These are phyloP conservation scores for Amaranthus palmeri DNA, from an alignment of 148 eudicot genomes.

Conservation along the genomic window DNA sequence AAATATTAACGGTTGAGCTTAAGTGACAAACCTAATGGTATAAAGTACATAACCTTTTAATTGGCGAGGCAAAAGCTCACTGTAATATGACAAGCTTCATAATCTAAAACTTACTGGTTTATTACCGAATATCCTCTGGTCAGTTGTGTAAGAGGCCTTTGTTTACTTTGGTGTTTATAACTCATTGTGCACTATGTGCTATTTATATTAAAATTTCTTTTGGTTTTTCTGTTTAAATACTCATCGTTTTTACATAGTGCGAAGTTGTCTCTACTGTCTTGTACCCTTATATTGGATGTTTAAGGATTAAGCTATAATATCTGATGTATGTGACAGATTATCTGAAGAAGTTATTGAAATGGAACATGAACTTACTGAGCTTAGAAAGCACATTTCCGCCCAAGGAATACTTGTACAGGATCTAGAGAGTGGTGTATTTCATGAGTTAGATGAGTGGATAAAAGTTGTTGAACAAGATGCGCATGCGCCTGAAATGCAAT, in stretches of 20 bases:
- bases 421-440: conserved; percentile 64
- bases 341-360: conserved; percentile 94
- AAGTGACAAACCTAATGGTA: no score
- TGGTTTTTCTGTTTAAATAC: not conserved
- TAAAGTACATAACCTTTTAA: no score
- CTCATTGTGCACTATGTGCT: not conserved
- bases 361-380: conserved; percentile 80
- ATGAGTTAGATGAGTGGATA: conserved; percentile 59
- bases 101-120: no score
- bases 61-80: no score
- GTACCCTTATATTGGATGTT: not conserved
- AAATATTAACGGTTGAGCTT: no score
- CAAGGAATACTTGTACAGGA: conserved; percentile 89
- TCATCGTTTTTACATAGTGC: not conserved
- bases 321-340: conserved; percentile 39
- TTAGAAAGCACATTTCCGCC: conserved; percentile 76
- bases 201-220: not conserved
- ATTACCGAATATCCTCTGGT: no score
- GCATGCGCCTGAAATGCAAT: conserved; percentile 36
- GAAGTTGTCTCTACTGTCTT: not conserved
- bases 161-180: no score
- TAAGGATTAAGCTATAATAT: not conserved
- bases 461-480: conserved; percentile 45
- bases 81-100: no score
- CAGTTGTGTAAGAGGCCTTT: no score